Evolutionary conservation across 2,329 filamentous ascomycete genomes (phyloP), one percentile per base, ranked within the genome.

Genomic region (Fusarium staphyleae): DNA sequence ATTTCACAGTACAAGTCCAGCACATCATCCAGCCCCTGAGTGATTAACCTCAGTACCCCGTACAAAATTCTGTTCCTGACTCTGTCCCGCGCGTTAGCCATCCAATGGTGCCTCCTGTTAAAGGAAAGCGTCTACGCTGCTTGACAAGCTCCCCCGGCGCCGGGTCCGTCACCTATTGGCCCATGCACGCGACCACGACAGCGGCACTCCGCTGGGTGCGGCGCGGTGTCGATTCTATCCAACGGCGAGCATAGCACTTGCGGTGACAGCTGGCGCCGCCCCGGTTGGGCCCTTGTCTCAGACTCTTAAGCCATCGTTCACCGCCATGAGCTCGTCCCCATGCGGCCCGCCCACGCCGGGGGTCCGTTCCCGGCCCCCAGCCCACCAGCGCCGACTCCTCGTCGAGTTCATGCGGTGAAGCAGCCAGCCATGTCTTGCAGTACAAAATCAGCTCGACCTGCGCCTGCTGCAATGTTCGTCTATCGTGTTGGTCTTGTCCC

Each of bases 261-360:
- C 65, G 65, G 65, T 67, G 65, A 67, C 65, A 66, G 49, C 63
- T 66, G 63, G 58, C 63, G 41, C 36, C 34, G 41, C 55, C 55
- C 53, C 50, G 19, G 30, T 44, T 39, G 28, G 49, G 50, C 60
- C 58, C 60, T 53, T 59, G 65, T 63, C 63, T 49, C 49, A 36
- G 39, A 49, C 41, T 43, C 46, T 24, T 44, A 28, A 65, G 48
- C 44, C 54, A 52, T 55, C 50, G 56, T 60, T 60, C 65, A 67
- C 65, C 65, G 65, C 65, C 65, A 66, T 62, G 63, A 55, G 48
- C 37, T 11, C 36, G 59, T 52, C 65, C 49, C 63, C 63, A 67
- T 61, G 59, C 60, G 65, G 65, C 65, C 65, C 65, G 65, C 63
- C 50, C 47, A 36, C 52, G 15, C 60, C 35, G 56, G 60, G 53